Percentiles rank a stretch among this genome's conserved stretches.
Conservation (phyloP, 371 early-diverging fungal genomes). For the Mortierella sp. region DNA sequence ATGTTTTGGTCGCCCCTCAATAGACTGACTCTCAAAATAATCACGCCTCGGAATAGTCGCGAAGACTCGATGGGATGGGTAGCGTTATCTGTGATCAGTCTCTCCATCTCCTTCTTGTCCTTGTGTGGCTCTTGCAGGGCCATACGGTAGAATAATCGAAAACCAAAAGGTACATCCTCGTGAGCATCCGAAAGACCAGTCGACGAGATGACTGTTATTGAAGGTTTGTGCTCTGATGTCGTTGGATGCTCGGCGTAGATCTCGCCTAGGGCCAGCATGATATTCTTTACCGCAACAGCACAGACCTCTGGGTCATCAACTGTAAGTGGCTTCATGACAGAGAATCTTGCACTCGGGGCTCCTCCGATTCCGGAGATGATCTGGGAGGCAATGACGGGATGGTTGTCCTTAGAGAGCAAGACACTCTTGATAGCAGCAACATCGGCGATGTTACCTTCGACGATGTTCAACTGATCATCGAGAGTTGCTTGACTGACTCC, state of each 20-base stretch:
- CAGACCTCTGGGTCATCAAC: constrained; percentile 41
- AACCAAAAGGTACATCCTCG: constrained; percentile 43
- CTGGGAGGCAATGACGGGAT: constrained; percentile 22
- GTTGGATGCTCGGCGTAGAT: constrained; percentile 26
- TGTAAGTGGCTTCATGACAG: constrained; percentile 17
- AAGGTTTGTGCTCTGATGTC: constrained; percentile 26
- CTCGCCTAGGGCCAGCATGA: constrained; percentile 26
- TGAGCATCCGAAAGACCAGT: constrained; percentile 33
- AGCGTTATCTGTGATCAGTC: constrained; percentile 6
- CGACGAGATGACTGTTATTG: constrained; percentile 31
- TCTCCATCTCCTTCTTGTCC: constrained; percentile 52
- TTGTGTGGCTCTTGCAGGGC: constrained; percentile 29
- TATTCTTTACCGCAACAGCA: constrained; percentile 29
- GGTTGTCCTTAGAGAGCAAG: constrained; percentile 17
- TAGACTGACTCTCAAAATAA: constrained; percentile 28
- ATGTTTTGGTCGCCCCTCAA: constrained; percentile 30
- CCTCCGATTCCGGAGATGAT: constrained; percentile 50
- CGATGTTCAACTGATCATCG: constrained; percentile 36
- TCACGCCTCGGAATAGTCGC: constrained; percentile 23
- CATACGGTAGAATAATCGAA: constrained; percentile 30
- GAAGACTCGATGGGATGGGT: background rate
- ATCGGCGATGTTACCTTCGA: constrained; percentile 34
- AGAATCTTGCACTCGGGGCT: constrained; percentile 18
- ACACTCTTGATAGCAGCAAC: constrained; percentile 28
- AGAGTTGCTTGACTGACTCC: constrained; percentile 27